Conservation (phyloP, 805 yeast genomes). For the Suhomyces prunicola region DNA sequence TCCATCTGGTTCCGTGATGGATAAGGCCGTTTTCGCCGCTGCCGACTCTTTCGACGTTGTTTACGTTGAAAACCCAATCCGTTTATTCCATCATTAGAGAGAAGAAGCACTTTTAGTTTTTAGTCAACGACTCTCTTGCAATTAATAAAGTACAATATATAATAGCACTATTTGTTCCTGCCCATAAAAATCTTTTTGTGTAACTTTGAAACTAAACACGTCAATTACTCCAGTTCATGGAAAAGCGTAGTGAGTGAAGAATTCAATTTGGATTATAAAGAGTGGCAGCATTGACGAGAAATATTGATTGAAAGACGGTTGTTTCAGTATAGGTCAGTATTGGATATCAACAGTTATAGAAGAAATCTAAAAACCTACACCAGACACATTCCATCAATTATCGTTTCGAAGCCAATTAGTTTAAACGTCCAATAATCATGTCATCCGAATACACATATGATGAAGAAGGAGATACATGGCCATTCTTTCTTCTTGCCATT, state of each 20-base stretch:
- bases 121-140: neutral
- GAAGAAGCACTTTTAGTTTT: slow-evolving; percentile 8
- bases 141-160: neutral
- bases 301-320: neutral
- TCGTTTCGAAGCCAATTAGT: neutral
- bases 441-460: slow-evolving; percentile 70
- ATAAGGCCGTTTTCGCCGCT: slow-evolving; percentile 90
- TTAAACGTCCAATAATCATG: slow-evolving; percentile 17
- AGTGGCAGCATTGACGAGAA: neutral
- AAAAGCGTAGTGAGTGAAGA: neutral
- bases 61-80: slow-evolving; percentile 94
- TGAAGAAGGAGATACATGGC: slow-evolving; percentile 91
- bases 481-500: slow-evolving; percentile 77
- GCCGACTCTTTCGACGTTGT: slow-evolving; percentile 90
- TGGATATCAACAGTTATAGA: neutral
- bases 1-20: slow-evolving; percentile 97
- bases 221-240: slow-evolving; percentile 2
- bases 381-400: neutral
- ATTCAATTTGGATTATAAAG: neutral
- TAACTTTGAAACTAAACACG: slow-evolving; percentile 4
- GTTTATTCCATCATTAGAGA: slow-evolving; percentile 93
- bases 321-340: neutral
- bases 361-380: neutral
- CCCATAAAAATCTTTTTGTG: slow-evolving; percentile 2
- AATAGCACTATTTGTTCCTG: neutral